These are phyloP conservation scores for Shiraia bambusicola DNA, from an alignment of 2,329 filamentous ascomycete genomes.

Conservation along the genomic window DNA sequence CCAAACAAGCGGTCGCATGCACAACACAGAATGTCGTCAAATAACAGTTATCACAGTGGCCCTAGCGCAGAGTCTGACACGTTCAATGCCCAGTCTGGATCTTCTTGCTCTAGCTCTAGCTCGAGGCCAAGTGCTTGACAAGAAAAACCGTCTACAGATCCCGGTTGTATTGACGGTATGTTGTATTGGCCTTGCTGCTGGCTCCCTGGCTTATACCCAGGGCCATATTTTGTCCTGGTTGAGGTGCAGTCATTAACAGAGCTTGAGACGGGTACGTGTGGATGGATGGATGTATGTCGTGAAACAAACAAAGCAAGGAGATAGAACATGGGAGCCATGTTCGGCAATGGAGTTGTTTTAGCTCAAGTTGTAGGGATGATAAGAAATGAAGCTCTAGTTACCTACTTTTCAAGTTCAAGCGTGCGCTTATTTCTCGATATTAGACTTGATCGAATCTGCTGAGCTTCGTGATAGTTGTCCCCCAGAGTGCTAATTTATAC, in stretches of 20 bases:
- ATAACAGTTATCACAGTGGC: constrained; percentile 28
- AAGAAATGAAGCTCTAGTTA: too few relatives aligned
- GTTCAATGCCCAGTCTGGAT: constrained; percentile 28
- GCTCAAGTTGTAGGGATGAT: too few relatives aligned
- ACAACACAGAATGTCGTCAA: constrained; percentile 21
- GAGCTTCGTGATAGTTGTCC: too few relatives aligned
- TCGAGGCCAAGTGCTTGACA: constrained; percentile 22
- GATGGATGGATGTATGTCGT: too few relatives aligned
- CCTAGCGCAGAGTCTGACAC: constrained; percentile 31
- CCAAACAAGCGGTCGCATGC: constrained; percentile 25
- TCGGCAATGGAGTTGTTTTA: too few relatives aligned
- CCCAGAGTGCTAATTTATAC: too few relatives aligned
- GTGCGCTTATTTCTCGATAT: not conserved
- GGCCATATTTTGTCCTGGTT: constrained; percentile 39
- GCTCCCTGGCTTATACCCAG: constrained; percentile 36
- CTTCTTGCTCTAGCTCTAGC: constrained; percentile 21
- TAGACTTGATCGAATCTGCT: too few relatives aligned
- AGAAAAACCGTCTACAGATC: constrained; percentile 28
- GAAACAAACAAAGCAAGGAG: too few relatives aligned
- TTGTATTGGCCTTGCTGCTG: constrained; percentile 37
- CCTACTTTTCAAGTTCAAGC: not conserved
- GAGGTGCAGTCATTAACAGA: not conserved
- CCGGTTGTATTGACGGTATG: constrained; percentile 26
- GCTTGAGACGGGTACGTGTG: too few relatives aligned
- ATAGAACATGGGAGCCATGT: too few relatives aligned